A percentile compares a stretch with the other conserved stretches of the same genome.
Evolutionary conservation across 2,329 filamentous ascomycete genomes (phyloP).

Genomic region (Fusarium veterinarium): DNA sequence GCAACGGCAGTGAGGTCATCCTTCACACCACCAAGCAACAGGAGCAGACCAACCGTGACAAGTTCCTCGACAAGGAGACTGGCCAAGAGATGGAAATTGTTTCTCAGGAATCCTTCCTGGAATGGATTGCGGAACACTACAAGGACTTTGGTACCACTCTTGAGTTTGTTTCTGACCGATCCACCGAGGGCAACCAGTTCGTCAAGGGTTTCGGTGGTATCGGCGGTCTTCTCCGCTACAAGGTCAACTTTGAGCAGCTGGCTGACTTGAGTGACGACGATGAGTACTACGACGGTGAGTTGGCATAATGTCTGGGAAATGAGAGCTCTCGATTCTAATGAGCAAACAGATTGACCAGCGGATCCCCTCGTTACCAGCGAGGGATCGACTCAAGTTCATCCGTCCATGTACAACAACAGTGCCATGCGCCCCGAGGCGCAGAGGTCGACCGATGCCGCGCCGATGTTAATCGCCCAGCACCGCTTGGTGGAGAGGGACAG

Average conservation of each 20-base stretch:
- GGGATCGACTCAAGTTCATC: slow-evolving; percentile 77
- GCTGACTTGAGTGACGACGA: slow-evolving; percentile 93
- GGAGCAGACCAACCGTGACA: slow-evolving; percentile 77
- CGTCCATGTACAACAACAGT: slow-evolving; percentile 57
- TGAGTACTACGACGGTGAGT: slow-evolving; percentile 83
- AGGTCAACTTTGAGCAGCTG: slow-evolving; percentile 99
- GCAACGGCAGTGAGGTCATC: slow-evolving; percentile 76
- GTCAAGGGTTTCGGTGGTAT: slow-evolving; percentile 99
- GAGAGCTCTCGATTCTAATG: slow-evolving; percentile 13
- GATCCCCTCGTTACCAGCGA: slow-evolving; percentile 88
- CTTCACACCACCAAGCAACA: slow-evolving; percentile 86
- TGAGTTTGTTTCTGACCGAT: slow-evolving; percentile 97
- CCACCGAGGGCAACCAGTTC: slow-evolving; percentile 98
- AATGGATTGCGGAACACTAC: slow-evolving; percentile 99
- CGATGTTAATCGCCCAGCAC: slow-evolving; percentile 58
- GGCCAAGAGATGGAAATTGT: slow-evolving; percentile 97
- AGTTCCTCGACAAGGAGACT: slow-evolving; percentile 95
- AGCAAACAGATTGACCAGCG: slow-evolving; percentile 81
- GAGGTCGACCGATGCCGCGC: slow-evolving; percentile 58
- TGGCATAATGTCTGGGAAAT: background rate
- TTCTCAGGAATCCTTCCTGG: slow-evolving; percentile 91
- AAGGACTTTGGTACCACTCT: slow-evolving; percentile 96
- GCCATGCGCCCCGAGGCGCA: slow-evolving; percentile 55
- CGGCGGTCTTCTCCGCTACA: slow-evolving; percentile 96
- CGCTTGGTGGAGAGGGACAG: slow-evolving; percentile 61